phyloP scores from a whole-genome alignment of 805 yeast species.

The Clavispora phyllophila region DNA sequence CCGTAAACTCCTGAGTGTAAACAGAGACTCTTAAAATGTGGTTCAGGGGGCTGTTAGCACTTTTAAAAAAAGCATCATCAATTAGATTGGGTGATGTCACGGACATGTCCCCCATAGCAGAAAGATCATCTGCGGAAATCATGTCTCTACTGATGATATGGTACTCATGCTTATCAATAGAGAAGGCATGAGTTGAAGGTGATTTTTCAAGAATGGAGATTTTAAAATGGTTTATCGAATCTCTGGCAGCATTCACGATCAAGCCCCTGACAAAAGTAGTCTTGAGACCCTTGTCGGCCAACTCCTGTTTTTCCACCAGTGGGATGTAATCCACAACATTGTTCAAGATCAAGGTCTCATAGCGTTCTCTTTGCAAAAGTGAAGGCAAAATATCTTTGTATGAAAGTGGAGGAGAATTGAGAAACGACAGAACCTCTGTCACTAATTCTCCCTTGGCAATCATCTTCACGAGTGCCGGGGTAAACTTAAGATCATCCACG shows the following conservation, averaged over 20 bases:
- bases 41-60: conserved; percentile 19
- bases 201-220: conserved; percentile 22
- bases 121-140: conserved; percentile 27
- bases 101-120: conserved; percentile 12
- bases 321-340: conserved; percentile 31
- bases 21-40: conserved; percentile 48
- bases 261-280: conserved; percentile 28
- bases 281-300: conserved; percentile 16
- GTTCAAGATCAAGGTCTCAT: conserved; percentile 29
- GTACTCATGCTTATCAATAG: conserved; percentile 32
- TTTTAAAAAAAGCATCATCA: conserved; percentile 33
- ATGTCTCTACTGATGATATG: conserved; percentile 23
- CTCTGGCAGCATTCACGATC: conserved; percentile 14
- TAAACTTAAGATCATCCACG: conserved; percentile 50
- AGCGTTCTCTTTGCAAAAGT: conserved; percentile 5
- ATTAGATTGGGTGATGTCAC: conserved; percentile 10
- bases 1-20: conserved; percentile 45
- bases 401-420: conserved; percentile 29
- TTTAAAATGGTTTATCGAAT: conserved; percentile 23
- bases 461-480: conserved; percentile 12
- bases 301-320: conserved; percentile 19
- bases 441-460: background rate
- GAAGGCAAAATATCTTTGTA: conserved; percentile 26
- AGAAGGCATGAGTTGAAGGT: conserved; percentile 14
- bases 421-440: conserved; percentile 11